A percentile compares a stretch with the other conserved stretches of the same genome.
Evolutionary conservation across 2,329 filamentous ascomycete species (phyloP).

Genomic region (Escovopsis weberi): DNA sequence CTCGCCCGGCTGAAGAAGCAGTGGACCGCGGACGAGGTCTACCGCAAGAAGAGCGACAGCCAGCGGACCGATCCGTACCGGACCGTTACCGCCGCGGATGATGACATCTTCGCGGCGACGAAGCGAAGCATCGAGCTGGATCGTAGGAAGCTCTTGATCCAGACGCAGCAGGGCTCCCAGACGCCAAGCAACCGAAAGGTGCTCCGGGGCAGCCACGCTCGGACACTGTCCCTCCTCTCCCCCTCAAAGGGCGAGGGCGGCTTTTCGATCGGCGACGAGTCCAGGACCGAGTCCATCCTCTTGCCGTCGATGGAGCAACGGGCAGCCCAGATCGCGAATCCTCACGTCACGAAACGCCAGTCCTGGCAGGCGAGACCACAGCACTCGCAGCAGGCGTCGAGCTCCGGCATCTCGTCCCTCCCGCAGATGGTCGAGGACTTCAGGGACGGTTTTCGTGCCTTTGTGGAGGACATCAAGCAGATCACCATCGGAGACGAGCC

Average conservation of each 20-base stretch:
- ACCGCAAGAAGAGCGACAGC: conserved; percentile 50
- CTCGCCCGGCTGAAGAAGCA: conserved; percentile 66
- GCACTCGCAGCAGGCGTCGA: conserved; percentile 17
- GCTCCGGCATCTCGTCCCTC: conserved; percentile 13
- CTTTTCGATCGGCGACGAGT: conserved; percentile 29
- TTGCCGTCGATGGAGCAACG: conserved; percentile 17
- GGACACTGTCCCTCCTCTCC: conserved; percentile 70
- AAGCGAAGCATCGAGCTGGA: conserved; percentile 50
- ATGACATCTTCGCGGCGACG: conserved; percentile 18
- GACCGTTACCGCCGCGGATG: conserved; percentile 8
- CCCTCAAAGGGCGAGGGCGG: conserved; percentile 34
- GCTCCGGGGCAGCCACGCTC: conserved; percentile 51
- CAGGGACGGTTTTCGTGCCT: conserved; percentile 79
- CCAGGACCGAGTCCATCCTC: conserved; percentile 13
- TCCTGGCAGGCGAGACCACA: conserved; percentile 43
- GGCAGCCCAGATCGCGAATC: conserved; percentile 21
- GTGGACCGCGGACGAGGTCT: conserved; percentile 64
- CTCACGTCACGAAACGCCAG: conserved; percentile 37
- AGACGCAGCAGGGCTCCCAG: conserved; percentile 27
- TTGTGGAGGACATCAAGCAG: conserved; percentile 88
- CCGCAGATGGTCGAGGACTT: conserved; percentile 85
- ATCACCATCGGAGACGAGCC: conserved; percentile 93
- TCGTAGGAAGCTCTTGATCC: conserved; percentile 53
- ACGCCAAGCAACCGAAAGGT: conserved; percentile 40
- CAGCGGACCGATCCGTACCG: conserved; percentile 4